Base-by-base conservation (phyloP, 1,139 yeast species). In the Oligophagozyma castellii region DNA sequence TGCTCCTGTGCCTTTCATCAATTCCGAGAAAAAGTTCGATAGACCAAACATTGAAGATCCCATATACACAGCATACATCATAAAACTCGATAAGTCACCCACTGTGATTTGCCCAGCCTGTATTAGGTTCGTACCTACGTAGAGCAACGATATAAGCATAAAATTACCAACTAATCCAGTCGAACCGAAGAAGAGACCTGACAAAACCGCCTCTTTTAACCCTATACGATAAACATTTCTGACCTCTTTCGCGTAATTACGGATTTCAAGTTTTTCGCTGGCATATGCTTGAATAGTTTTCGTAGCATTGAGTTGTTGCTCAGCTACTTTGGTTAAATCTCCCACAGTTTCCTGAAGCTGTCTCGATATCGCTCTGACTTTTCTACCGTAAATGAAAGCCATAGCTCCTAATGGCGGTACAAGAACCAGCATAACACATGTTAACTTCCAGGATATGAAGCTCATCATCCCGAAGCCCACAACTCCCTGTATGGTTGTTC, bases 1-100 rank as follows among this genome's bases (percentile, higher is more conserved):
- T 0, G 98, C 96, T 32, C 98, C 98, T 4, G 92, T 76, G 26
- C 95, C 96, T 57, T 89, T 89, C 93, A 89, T 89, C 34, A 86
- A 58, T 51, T 89, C 98, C 3, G 94, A 77, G 48, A 84, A 86
- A 52, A 89, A 86, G 42, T 78, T 79, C 0, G 95, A 89, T 24
- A 89, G 56, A 0, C 96, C 96, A 55, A 81, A 80, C 37, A 89
- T 80, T 1, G 95, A 84, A 24, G 80, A 65, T 3, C 96, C 96
- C 2, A 95, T 83, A 51, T 83, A 89, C 8, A 84, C 86, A 0
- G 95, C 93, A 56, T 89, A 89, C 80, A 89, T 79, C 76, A 86
- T 78, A 53, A 83, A 89, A 32, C 93, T 80, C 7, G 94, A 77
- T 31, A 89, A 64, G 48, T 83, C 95, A 32, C 96, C 96, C 25